These are phyloP conservation scores for Microthlaspi erraticum DNA, from an alignment of 345 rosid genomes.

Conservation along the genomic window DNA sequence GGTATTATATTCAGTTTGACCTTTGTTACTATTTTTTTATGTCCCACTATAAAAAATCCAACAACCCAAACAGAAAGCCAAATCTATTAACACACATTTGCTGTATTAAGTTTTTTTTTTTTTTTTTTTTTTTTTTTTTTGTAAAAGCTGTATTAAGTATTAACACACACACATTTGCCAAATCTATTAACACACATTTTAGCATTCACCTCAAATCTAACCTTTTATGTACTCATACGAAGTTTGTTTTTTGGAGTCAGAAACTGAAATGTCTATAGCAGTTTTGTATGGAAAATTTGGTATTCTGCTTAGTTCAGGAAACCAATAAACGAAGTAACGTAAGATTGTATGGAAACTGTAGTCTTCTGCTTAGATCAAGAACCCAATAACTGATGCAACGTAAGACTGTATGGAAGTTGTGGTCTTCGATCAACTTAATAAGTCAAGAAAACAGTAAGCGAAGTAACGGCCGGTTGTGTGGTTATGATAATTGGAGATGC, in stretches of 20 bases:
- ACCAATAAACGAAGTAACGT: slow-evolving; percentile 15
- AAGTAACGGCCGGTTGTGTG: neutral
- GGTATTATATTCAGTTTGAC: neutral
- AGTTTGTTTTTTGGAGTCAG: neutral
- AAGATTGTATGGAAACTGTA: slow-evolving; percentile 10
- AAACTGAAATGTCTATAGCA: neutral
- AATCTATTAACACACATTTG: neutral
- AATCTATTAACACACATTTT: neutral
- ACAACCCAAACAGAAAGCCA: slow-evolving; percentile 3
- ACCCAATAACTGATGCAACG: slow-evolving; percentile 19
- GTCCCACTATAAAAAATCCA: neutral
- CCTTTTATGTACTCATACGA: neutral
- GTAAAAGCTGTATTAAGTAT: no score
- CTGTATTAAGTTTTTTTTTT: no score
- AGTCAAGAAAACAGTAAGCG: slow-evolving; percentile 9
- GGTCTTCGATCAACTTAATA: neutral
- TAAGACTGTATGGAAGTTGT: slow-evolving; percentile 8
- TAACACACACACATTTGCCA: no score
- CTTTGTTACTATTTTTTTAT: neutral
- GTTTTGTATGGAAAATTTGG: neutral
- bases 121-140: no score
- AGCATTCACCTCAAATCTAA: slow-evolving; percentile 15
- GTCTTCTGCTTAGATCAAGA: slow-evolving; percentile 14
- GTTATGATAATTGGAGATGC: slow-evolving; percentile 10
- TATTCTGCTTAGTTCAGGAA: slow-evolving; percentile 10